Conservation (phyloP, 2,329 filamentous ascomycete species). For the Aspergillus sp. region DNA sequence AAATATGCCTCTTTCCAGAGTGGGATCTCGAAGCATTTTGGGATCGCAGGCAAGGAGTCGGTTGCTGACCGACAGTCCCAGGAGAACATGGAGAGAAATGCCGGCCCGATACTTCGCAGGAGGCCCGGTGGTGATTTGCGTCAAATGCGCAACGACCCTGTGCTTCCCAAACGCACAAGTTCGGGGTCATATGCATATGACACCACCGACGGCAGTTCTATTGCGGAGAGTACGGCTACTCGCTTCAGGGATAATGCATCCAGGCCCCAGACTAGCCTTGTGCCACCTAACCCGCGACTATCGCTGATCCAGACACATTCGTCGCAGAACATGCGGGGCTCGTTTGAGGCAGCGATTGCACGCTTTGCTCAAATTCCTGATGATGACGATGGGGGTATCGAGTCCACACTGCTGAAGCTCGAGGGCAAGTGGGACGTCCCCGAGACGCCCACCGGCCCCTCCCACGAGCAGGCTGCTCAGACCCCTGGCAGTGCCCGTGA, state of each 20-base stretch:
- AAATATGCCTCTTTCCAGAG: conserved; percentile 49
- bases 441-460: background rate
- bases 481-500: background rate
- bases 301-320: conserved; percentile 53
- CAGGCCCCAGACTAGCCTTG: conserved; percentile 27
- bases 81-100: conserved; percentile 17
- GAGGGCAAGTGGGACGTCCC: conserved; percentile 69
- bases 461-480: background rate
- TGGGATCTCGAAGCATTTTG: conserved; percentile 35
- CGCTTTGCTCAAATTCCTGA: conserved; percentile 86
- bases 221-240: conserved; percentile 21
- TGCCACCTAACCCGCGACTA: conserved; percentile 35
- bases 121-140: conserved; percentile 74
- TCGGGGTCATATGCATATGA: conserved; percentile 39
- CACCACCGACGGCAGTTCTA: conserved; percentile 34
- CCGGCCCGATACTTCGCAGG: conserved; percentile 62
- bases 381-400: conserved; percentile 83
- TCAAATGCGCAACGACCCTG: conserved; percentile 64
- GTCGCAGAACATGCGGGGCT: conserved; percentile 60
- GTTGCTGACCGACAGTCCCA: conserved; percentile 12
- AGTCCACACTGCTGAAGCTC: conserved; percentile 87
- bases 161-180: conserved; percentile 50
- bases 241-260: conserved; percentile 16
- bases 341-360: conserved; percentile 85
- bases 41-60: conserved; percentile 25